These are phyloP conservation scores for Neopestalotiopsis sp. DNA, from an alignment of 2,329 filamentous ascomycete species.

Conservation along the genomic window DNA sequence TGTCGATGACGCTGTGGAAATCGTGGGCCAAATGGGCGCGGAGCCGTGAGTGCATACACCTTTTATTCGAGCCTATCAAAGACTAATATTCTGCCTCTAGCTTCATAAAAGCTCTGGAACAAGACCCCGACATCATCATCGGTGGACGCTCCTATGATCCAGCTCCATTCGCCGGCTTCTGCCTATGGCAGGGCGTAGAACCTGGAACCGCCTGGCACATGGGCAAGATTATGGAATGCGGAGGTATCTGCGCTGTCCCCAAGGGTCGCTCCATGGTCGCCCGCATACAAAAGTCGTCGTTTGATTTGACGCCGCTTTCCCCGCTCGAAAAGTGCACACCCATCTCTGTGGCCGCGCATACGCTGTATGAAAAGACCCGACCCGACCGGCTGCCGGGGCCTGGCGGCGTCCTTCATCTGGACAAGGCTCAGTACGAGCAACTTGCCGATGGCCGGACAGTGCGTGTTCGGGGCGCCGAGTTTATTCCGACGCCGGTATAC, in stretches of 20 bases:
- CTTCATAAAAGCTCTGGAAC: conserved; percentile 25
- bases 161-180: conserved; percentile 42
- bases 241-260: conserved; percentile 43
- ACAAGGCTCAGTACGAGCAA: conserved; percentile 38
- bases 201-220: conserved; percentile 36
- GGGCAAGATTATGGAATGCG: conserved; percentile 51
- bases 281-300: conserved; percentile 36
- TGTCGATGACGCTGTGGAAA: conserved; percentile 22
- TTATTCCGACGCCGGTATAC: conserved; percentile 34
- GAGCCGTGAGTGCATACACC: conserved; percentile 16
- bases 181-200: conserved; percentile 26
- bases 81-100: conserved; percentile 18
- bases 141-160: conserved; percentile 45
- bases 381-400: conserved; percentile 47
- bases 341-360: conserved; percentile 45
- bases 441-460: conserved; percentile 36
- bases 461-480: conserved; percentile 36
- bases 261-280: conserved; percentile 40
- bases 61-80: neutral
- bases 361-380: conserved; percentile 49
- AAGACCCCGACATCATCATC: conserved; percentile 34
- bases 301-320: conserved; percentile 42
- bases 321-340: conserved; percentile 40
- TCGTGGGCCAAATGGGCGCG: conserved; percentile 20
- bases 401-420: conserved; percentile 43